These are phyloP conservation scores for Quambalaria eucalypti DNA, from an alignment of 1,284 basidiomycete species.

Conservation along the genomic window DNA sequence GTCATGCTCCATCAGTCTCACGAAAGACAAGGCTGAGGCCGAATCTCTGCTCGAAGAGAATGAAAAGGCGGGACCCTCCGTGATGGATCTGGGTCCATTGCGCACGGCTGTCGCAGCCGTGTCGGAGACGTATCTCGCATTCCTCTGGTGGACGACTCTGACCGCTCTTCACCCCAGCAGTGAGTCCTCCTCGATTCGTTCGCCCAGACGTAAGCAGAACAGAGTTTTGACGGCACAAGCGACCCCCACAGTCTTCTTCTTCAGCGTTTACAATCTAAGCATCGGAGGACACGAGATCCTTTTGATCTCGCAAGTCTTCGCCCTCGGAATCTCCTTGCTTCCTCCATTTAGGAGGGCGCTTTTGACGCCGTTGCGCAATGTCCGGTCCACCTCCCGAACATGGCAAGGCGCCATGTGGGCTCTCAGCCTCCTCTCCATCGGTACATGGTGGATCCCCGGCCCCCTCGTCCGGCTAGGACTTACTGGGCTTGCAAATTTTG, in stretches of 20 bases:
- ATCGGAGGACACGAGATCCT: slow-evolving; percentile 36
- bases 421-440: slow-evolving; percentile 7
- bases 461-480: slow-evolving; percentile 19
- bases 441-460: slow-evolving; percentile 18
- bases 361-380: background rate
- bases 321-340: slow-evolving; percentile 15
- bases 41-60: too few species aligned
- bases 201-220: too few species aligned
- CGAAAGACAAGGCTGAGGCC: too few species aligned
- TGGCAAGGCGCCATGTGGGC: background rate
- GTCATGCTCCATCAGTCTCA: too few species aligned
- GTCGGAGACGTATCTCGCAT: slow-evolving; percentile 51
- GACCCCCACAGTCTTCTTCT: slow-evolving; percentile 7
- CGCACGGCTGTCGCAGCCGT: slow-evolving; percentile 14
- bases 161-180: slow-evolving; percentile 71
- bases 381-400: background rate
- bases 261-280: slow-evolving; percentile 39
- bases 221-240: background rate
- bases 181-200: slow-evolving; percentile 12
- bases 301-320: slow-evolving; percentile 29
- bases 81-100: too few species aligned
- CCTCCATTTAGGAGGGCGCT: slow-evolving; percentile 2
- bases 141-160: slow-evolving; percentile 77
- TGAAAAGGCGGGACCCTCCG: too few species aligned
- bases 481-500: slow-evolving; percentile 17